Conservation (phyloP, 176 grass and related monocot genomes). For the Leersia perrieri region DNA sequence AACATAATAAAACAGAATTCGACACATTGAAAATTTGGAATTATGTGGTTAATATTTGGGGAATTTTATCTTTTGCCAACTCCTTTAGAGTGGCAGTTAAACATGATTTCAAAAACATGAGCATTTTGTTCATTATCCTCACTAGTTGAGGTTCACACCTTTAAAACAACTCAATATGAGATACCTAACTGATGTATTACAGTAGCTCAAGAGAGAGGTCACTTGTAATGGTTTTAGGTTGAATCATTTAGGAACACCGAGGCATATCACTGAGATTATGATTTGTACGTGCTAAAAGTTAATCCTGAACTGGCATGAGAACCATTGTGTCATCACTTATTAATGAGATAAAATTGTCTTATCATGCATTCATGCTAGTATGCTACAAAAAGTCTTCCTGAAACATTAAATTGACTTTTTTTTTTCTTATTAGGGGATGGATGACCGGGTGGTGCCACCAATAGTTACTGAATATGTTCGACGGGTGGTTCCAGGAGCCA, state of each 20-base stretch:
- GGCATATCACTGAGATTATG: neutral
- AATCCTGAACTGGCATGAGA: constrained; percentile 8
- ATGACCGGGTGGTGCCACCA: constrained; percentile 81
- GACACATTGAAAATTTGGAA: no score
- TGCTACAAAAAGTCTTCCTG: neutral
- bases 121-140: neutral
- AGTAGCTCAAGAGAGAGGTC: neutral
- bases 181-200: neutral
- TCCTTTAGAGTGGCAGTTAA: no score
- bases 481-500: constrained; percentile 72
- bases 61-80: no score
- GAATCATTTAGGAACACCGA: neutral
- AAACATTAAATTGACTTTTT: neutral
- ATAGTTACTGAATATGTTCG: constrained; percentile 64
- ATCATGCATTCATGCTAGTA: neutral
- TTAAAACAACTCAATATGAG: neutral
- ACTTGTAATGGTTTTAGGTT: constrained; percentile 8
- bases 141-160: neutral
- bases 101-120: neutral
- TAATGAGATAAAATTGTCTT: neutral
- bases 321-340: neutral
- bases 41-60: no score
- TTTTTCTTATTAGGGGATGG: constrained; percentile 67
- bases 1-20: no score
- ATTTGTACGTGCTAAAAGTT: neutral